phyloP scores from a whole-genome alignment of 768 basidiomycete species.

The Auricularia sp. region DNA sequence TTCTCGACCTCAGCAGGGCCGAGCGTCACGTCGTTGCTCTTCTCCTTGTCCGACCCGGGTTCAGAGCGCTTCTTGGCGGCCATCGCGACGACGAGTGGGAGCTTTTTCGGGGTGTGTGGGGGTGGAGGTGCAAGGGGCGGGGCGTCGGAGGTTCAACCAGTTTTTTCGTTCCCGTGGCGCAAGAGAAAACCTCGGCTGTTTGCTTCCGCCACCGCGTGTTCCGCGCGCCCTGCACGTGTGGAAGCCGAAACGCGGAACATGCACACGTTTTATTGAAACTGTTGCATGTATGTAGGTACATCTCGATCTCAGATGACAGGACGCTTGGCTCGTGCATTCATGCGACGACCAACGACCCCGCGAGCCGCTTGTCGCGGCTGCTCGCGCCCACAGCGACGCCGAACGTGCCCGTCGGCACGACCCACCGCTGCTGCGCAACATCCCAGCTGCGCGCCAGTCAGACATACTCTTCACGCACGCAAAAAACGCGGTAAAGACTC shows the following conservation, averaged over 20 bases:
- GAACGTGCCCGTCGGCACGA: slow-evolving; percentile 37
- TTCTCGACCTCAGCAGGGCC: slow-evolving; percentile 63
- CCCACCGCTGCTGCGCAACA: slow-evolving; percentile 47
- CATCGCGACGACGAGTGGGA: neutral
- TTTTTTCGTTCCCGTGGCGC: neutral
- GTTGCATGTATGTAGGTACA: neutral
- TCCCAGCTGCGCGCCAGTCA: neutral
- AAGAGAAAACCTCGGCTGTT: neutral
- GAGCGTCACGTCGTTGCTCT: slow-evolving; percentile 58
- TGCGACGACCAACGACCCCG: slow-evolving; percentile 22
- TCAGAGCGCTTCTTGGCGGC: slow-evolving; percentile 53
- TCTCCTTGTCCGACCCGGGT: slow-evolving; percentile 69
- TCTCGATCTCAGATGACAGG: neutral
- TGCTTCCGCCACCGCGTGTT: neutral
- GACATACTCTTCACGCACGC: too few species aligned
- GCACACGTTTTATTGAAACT: too few species aligned
- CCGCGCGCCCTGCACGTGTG: neutral
- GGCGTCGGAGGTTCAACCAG: too few species aligned
- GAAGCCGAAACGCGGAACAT: neutral
- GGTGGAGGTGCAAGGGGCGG: neutral
- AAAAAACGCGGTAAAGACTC: slow-evolving; percentile 13
- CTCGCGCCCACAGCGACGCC: slow-evolving; percentile 37
- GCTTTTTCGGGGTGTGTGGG: neutral
- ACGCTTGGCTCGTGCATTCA: neutral
- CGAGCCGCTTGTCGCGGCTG: slow-evolving; percentile 38